Evolutionary conservation across 1,284 basidiomycete species (phyloP).

Genomic region (Tilletia indica): DNA sequence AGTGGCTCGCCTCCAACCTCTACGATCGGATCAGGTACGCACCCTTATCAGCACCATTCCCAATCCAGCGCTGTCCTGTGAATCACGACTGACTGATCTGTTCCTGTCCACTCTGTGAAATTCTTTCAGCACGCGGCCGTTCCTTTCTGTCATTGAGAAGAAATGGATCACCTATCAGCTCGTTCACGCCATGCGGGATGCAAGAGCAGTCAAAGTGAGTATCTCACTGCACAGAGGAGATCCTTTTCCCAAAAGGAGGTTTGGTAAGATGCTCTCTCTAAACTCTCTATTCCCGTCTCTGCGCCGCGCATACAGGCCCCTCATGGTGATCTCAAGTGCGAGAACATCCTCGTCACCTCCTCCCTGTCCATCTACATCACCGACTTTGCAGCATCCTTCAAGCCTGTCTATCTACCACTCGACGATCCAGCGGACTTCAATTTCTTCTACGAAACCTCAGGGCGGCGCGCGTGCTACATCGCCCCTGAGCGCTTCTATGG

Average conservation of each 20-base stretch:
- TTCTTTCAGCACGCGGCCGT: conserved; percentile 81
- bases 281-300: background rate
- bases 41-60: background rate
- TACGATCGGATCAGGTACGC: conserved; percentile 94
- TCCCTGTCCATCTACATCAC: conserved; percentile 94
- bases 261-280: background rate
- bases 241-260: background rate
- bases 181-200: conserved; percentile 77
- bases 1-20: conserved; percentile 90
- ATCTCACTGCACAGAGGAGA: no score
- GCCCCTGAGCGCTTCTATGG: conserved; percentile 95
- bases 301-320: conserved; percentile 64
- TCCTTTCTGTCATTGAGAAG: conserved; percentile 87
- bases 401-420: conserved; percentile 89
- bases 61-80: background rate
- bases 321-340: conserved; percentile 96
- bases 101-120: background rate
- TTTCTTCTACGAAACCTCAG: conserved; percentile 95
- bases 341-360: conserved; percentile 93
- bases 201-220: conserved; percentile 67
- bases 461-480: conserved; percentile 87
- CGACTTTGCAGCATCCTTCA: conserved; percentile 90
- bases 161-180: conserved; percentile 98
- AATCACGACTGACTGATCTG: background rate
- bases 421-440: conserved; percentile 98